phyloP scores from a whole-genome alignment of 2,329 filamentous ascomycete genomes.

The Epichloe brachyelytri region DNA sequence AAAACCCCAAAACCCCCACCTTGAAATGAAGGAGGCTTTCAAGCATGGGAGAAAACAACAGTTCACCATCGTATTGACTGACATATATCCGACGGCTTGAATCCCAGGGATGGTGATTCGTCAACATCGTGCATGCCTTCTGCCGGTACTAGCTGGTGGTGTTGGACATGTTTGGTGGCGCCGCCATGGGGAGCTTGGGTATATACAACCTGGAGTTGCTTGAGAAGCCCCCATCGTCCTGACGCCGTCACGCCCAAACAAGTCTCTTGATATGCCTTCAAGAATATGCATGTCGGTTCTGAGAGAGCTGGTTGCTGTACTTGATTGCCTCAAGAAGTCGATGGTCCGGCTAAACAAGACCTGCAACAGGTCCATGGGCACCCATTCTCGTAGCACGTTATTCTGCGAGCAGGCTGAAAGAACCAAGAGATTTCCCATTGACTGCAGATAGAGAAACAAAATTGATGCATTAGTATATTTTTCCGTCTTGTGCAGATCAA shows the following conservation, averaged over 20 bases:
- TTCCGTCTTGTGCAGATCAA: background rate
- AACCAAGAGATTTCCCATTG: conserved; percentile 96
- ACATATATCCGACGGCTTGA: background rate
- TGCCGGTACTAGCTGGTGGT: background rate
- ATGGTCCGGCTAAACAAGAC: conserved; percentile 62
- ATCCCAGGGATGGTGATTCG: no score
- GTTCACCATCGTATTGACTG: background rate
- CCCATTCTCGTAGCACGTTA: conserved; percentile 41
- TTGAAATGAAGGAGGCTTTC: background rate
- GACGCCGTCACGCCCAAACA: conserved; percentile 22
- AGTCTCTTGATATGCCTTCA: conserved; percentile 34
- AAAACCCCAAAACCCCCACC: background rate
- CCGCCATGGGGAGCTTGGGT: conserved; percentile 10
- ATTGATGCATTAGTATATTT: background rate
- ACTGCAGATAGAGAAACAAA: conserved; percentile 29
- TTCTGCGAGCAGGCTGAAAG: conserved; percentile 70
- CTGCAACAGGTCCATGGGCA: conserved; percentile 43
- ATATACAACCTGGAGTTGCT: conserved; percentile 21
- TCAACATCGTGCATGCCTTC: no score
- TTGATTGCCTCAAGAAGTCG: conserved; percentile 55
- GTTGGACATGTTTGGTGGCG: conserved; percentile 5
- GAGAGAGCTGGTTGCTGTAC: conserved; percentile 63
- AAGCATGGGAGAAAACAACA: background rate
- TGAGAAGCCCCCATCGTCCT: conserved; percentile 27
- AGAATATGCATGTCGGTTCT: conserved; percentile 64